Percentiles rank a stretch among this genome's conserved stretches.
Evolutionary conservation across 169 alveolate species (phyloP).

Genomic region (Cryptosporidium parvum): DNA sequence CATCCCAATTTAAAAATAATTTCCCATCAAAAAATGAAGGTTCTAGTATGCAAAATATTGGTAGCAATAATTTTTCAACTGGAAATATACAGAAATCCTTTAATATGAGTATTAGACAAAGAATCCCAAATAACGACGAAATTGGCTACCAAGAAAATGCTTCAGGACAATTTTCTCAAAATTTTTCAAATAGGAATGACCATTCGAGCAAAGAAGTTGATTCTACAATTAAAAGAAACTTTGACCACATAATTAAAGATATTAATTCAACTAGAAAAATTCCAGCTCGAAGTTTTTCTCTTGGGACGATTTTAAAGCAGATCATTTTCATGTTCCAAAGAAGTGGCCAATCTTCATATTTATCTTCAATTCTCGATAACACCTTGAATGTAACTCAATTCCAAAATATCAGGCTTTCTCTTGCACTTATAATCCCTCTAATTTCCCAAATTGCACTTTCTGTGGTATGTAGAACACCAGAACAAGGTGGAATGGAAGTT

Average conservation of each 20-base stretch:
- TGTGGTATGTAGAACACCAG: slow-evolving; percentile 56
- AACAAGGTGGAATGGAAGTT: slow-evolving; percentile 12
- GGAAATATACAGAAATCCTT: slow-evolving; percentile 17
- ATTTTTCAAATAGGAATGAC: slow-evolving; percentile 5
- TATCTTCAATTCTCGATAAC: slow-evolving; percentile 54
- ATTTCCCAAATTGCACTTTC: slow-evolving; percentile 61
- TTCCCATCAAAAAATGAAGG: slow-evolving; percentile 14
- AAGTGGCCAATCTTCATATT: slow-evolving; percentile 74
- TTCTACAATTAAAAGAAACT: slow-evolving; percentile 16
- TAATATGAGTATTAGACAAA: slow-evolving; percentile 33
- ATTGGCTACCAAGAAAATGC: not conserved
- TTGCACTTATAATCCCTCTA: slow-evolving; percentile 54
- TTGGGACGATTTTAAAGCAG: slow-evolving; percentile 40
- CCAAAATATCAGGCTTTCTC: slow-evolving; percentile 68
- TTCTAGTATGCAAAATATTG: not conserved
- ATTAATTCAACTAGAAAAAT: slow-evolving; percentile 45
- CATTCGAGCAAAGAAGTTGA: slow-evolving; percentile 6
- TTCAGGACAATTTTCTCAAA: not conserved
- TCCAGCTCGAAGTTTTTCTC: slow-evolving; percentile 41
- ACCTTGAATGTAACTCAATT: slow-evolving; percentile 62
- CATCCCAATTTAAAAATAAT: not conserved
- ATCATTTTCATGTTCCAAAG: slow-evolving; percentile 50
- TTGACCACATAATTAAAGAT: slow-evolving; percentile 49
- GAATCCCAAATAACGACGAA: slow-evolving; percentile 44
- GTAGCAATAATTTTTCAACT: slow-evolving; percentile 21